These are phyloP conservation scores for Tuctoria greenei DNA, from an alignment of 176 grass and related monocot genomes.

Conservation along the genomic window DNA sequence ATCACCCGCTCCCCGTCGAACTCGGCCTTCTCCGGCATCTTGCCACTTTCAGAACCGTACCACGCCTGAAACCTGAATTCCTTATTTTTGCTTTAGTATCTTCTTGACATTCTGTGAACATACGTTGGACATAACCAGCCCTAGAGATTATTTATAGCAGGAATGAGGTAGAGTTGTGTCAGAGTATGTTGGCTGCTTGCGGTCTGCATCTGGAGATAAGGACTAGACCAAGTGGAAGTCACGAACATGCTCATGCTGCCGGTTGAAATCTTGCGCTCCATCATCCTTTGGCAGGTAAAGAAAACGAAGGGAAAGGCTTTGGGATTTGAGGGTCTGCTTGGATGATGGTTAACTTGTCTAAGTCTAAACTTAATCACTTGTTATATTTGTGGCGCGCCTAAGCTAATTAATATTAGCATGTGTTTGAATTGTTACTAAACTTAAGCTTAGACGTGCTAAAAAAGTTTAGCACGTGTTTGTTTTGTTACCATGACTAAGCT, in stretches of 20 bases:
- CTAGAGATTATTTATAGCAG: background rate
- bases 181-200: background rate
- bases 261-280: slow-evolving; percentile 30
- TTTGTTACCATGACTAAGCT: too few species aligned
- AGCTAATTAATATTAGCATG: too few species aligned
- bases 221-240: background rate
- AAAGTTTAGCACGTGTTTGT: too few species aligned
- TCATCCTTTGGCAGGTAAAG: slow-evolving; percentile 13
- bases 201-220: background rate
- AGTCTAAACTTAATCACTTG: too few species aligned
- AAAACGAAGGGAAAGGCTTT: background rate
- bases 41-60: background rate
- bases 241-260: background rate
- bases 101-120: too few species aligned
- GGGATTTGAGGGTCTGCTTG: background rate
- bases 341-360: too few species aligned
- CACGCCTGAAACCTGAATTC: too few species aligned
- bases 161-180: background rate
- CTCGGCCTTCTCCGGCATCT: slow-evolving; percentile 25
- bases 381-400: too few species aligned
- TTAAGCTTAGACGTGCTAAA: too few species aligned
- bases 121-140: too few species aligned
- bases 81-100: too few species aligned
- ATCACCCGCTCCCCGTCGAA: slow-evolving; percentile 58
- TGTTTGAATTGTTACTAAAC: too few species aligned